Evolutionary conservation across 2,329 filamentous ascomycete genomes (phyloP), one percentile per base, ranked within the genome.

Genomic region (Leptographium wingfieldii): DNA sequence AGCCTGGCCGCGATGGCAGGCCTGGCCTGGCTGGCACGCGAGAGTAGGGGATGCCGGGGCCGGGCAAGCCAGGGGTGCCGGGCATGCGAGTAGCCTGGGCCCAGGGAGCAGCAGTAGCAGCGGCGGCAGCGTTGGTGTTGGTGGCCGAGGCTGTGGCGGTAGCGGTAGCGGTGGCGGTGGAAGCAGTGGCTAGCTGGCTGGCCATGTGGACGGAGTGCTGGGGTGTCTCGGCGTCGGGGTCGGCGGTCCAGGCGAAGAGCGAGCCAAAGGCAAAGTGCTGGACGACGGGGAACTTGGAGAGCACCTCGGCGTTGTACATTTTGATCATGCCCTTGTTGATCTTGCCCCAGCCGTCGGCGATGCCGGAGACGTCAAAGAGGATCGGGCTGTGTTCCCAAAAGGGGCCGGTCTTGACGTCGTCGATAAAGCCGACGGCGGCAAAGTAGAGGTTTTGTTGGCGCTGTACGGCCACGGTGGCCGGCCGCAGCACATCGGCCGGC

Each of bases 291-390:
- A 96, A 96, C 72, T 99, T 99, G 48, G 88, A 90, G 16, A 99
- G 78, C 3, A 99, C 94, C 75, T 99, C 94, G 22, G 90, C 94
- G 66, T 95, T 91, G 75, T 92, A 99, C 94, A 99, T 99, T 74
- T 97, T 99, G 68, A 99, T 84, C 94, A 99, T 97, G 57, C 94
- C 94, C 77, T 92, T 92, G 73, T 99, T 97, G 68, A 99, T 96
- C 77, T 99, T 99, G 43, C 88, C 94, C 94, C 94, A 99, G n/a
- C 94, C 89, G 60, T 87, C 86, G 65, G 83, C 84, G 64, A 99
- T 88, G 12, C 94, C 94, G 0, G 90, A 95, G 51, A 99, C 90
- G 71, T 99, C 92, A 70, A 87, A 99, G 14, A 99, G 76, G 65
- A 96, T 92, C 0, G 92, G 92, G 65, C 90, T 96, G 70, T 99